Evolutionary conservation across 768 basidiomycete species (phyloP).

Genomic region (Phylloporus arenicola): DNA sequence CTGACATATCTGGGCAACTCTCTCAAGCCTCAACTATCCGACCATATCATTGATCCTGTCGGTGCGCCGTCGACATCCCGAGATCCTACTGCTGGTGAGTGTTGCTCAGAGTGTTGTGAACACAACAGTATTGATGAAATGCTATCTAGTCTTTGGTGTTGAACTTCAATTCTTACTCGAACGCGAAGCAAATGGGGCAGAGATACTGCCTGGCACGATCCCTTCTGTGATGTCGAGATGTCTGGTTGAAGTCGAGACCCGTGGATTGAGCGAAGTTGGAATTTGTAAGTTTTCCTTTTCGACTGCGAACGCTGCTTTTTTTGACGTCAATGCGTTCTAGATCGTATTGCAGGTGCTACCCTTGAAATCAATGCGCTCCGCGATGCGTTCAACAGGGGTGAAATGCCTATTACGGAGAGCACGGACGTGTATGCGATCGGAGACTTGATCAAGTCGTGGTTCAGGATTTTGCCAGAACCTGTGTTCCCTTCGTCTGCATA

Average conservation of each 20-base stretch:
- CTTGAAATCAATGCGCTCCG: slow-evolving; percentile 64
- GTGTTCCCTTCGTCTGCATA: slow-evolving; percentile 70
- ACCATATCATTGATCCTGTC: slow-evolving; percentile 64
- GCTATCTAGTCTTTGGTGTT: slow-evolving; percentile 61
- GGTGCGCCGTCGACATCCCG: slow-evolving; percentile 44
- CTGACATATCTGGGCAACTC: slow-evolving; percentile 75
- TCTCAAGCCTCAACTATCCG: slow-evolving; percentile 67
- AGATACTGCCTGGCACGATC: slow-evolving; percentile 51
- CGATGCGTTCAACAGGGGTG: slow-evolving; percentile 72
- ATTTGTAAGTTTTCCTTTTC: slow-evolving; percentile 53
- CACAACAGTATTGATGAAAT: slow-evolving; percentile 5
- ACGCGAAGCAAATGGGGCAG: slow-evolving; percentile 51
- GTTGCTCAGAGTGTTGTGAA: not conserved
- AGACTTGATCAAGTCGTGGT: slow-evolving; percentile 82
- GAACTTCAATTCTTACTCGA: slow-evolving; percentile 64
- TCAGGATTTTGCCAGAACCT: slow-evolving; percentile 75
- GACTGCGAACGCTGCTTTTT: not conserved
- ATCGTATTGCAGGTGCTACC: slow-evolving; percentile 77
- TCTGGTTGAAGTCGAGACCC: slow-evolving; percentile 63
- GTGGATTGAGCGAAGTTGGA: slow-evolving; percentile 76
- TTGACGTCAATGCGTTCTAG: slow-evolving; percentile 32
- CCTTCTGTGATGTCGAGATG: slow-evolving; percentile 64
- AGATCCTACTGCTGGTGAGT: slow-evolving; percentile 73
- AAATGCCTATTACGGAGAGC: slow-evolving; percentile 50
- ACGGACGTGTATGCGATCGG: slow-evolving; percentile 81